phyloP scores from a whole-genome alignment of 2,329 filamentous ascomycete genomes.

The Diaporthe sp. region DNA sequence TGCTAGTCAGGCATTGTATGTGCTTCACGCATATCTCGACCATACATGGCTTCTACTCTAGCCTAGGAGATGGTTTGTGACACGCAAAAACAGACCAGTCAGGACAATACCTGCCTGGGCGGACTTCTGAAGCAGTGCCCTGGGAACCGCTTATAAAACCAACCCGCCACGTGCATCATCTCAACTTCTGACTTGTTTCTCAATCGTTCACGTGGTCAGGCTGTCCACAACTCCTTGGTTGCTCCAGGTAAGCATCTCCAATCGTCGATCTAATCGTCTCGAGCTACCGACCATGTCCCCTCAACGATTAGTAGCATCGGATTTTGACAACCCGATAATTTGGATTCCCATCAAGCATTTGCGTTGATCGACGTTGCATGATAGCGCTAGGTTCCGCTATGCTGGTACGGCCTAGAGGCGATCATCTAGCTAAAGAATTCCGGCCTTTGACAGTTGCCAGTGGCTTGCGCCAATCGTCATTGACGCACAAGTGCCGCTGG shows the following conservation, averaged over 20 bases:
- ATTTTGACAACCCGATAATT: neutral
- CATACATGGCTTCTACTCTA: too few species aligned
- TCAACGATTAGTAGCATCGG: neutral
- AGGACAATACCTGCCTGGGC: neutral
- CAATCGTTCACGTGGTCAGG: neutral
- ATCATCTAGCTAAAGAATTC: slow-evolving; percentile 10
- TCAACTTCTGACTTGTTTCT: neutral
- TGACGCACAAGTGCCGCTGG: slow-evolving; percentile 4
- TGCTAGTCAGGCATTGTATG: neutral
- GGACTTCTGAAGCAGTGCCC: neutral
- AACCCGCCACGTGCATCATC: neutral
- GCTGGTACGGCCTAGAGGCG: slow-evolving; percentile 5
- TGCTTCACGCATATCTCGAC: neutral
- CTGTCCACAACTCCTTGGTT: neutral
- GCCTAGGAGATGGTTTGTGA: neutral
- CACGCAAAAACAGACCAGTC: too few species aligned
- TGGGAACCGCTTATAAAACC: neutral
- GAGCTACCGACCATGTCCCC: neutral
- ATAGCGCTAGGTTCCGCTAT: slow-evolving; percentile 24
- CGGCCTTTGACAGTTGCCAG: neutral
- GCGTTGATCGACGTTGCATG: slow-evolving; percentile 24
- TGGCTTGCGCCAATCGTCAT: slow-evolving; percentile 30
- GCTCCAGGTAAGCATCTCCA: neutral
- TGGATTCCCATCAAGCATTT: slow-evolving; percentile 14
- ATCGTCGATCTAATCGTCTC: neutral